These are phyloP conservation scores for Scenedesmus sp. DNA, from an alignment of 163 green algal species.

Conservation along the genomic window DNA sequence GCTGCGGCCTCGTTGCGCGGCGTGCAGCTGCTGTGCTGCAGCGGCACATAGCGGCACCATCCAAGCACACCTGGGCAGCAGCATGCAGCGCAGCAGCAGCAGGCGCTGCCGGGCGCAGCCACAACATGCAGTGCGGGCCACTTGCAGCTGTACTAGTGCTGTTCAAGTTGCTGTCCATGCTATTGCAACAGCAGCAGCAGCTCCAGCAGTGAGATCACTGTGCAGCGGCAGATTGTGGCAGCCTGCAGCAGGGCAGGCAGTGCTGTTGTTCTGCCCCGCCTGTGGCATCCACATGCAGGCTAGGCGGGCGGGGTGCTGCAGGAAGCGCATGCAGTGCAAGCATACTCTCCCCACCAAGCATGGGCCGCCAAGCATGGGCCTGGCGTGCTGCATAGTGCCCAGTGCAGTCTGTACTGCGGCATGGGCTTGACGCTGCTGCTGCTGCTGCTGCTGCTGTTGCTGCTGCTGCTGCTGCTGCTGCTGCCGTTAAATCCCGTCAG, in stretches of 20 bases:
- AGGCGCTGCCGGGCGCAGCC: no score
- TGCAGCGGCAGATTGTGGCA: no score
- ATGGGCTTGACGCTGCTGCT: not conserved
- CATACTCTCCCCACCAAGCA: not conserved
- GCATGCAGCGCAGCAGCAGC: not conserved
- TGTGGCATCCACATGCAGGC: no score
- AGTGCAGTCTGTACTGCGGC: not conserved
- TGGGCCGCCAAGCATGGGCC: not conserved
- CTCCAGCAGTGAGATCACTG: not conserved
- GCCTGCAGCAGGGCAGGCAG: not conserved
- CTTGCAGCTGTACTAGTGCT: no score
- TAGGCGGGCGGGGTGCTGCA: not conserved
- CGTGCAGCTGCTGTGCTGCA: not conserved
- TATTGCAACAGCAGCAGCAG: not conserved
- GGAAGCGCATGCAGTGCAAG: no score
- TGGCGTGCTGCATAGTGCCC: not conserved
- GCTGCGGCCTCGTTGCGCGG: no score
- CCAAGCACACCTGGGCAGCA: not conserved
- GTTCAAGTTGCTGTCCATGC: no score
- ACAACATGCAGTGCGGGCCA: no score
- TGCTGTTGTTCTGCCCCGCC: not conserved
- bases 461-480: not conserved
- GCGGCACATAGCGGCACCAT: not conserved
- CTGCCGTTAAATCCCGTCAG: slow-evolving; percentile 63
- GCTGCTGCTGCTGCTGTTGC: slow-evolving; percentile 3